phyloP scores from a whole-genome alignment of 306 rosid species.

The Vigna nakashimae region DNA sequence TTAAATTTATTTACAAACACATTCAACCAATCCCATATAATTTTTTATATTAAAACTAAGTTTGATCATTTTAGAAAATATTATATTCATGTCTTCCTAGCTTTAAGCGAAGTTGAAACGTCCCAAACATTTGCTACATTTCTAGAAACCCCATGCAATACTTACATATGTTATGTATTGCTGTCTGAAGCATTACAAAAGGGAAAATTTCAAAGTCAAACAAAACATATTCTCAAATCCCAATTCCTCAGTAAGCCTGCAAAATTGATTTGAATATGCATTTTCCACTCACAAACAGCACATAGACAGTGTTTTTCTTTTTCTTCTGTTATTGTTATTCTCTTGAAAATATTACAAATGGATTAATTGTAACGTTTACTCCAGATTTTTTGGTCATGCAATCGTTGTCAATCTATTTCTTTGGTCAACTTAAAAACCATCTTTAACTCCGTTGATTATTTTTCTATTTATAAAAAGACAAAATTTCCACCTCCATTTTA shows the following conservation, averaged over 20 bases:
- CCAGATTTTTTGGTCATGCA: neutral
- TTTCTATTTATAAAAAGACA: neutral
- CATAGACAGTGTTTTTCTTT: neutral
- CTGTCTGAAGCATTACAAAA: neutral
- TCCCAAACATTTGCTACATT: neutral
- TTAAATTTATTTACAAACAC: too few species aligned
- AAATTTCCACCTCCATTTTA: neutral
- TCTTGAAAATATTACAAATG: neutral
- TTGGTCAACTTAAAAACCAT: constrained; percentile 34
- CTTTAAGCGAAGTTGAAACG: neutral
- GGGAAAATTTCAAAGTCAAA: constrained; percentile 42
- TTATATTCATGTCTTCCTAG: neutral
- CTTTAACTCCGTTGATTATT: constrained; percentile 13
- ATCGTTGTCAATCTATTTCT: constrained; percentile 1
- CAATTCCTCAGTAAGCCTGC: constrained; percentile 39
- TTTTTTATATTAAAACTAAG: neutral
- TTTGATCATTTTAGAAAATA: neutral
- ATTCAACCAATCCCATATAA: too few species aligned
- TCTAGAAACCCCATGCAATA: constrained; percentile 27
- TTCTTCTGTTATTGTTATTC: neutral
- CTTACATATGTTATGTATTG: neutral
- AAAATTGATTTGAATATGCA: constrained; percentile 40
- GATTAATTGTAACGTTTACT: neutral
- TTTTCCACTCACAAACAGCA: constrained; percentile 22
- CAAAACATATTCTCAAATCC: constrained; percentile 38